Conservation (phyloP, 1,284 basidiomycete genomes). For the Gymnopus androsaceus region DNA sequence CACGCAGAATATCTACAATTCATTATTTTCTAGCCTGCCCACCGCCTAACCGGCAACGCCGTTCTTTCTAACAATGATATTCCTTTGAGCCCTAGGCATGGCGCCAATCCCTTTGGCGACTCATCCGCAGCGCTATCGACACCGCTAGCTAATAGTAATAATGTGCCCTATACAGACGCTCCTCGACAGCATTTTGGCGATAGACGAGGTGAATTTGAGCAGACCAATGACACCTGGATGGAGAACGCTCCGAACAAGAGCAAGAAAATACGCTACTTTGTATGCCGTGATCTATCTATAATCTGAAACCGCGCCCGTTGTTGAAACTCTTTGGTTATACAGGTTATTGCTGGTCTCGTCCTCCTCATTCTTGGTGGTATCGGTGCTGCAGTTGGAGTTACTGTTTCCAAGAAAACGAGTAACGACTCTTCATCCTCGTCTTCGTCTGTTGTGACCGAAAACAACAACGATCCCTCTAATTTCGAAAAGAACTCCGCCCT, state of each 20-base stretch:
- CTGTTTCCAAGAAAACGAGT: conserved; percentile 31
- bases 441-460: conserved; percentile 2
- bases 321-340: background rate
- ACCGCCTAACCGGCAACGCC: conserved; percentile 9
- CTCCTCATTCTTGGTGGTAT: conserved; percentile 29
- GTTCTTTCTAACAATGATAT: conserved; percentile 6
- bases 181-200: conserved; percentile 13
- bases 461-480: conserved; percentile 56
- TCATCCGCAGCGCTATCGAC: conserved; percentile 2
- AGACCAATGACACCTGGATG: conserved; percentile 9
- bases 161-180: conserved; percentile 5
- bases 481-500: conserved; percentile 65
- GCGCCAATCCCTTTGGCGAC: background rate
- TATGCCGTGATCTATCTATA: conserved; percentile 4
- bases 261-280: conserved; percentile 13
- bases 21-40: conserved; percentile 7
- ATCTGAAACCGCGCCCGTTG: conserved; percentile 9
- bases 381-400: conserved; percentile 29
- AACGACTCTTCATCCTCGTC: conserved; percentile 11
- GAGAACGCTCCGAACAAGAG: background rate
- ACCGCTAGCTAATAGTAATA: too few species aligned
- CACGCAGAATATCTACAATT: background rate
- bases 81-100: conserved; percentile 1
- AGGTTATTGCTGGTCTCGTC: conserved; percentile 37
- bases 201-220: conserved; percentile 6